Evolutionary conservation across 2,329 filamentous ascomycete species (phyloP).

Genomic region (Penicillium digitatum): DNA sequence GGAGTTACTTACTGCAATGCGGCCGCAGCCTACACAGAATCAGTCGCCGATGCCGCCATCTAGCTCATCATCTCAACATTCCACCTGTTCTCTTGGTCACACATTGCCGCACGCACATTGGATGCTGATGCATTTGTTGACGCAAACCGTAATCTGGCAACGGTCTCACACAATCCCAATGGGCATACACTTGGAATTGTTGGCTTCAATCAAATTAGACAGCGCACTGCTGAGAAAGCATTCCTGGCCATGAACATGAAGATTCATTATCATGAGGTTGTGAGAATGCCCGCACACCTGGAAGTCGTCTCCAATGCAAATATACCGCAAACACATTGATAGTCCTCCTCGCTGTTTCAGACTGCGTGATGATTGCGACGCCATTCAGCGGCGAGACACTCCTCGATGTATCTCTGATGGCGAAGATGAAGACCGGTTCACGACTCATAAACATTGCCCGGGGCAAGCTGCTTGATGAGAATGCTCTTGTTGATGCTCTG

Average conservation of each 20-base stretch:
- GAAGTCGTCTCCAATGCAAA: slow-evolving; percentile 41
- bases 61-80: slow-evolving; percentile 67
- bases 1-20: slow-evolving; percentile 62
- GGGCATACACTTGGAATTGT: slow-evolving; percentile 61
- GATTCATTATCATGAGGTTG: slow-evolving; percentile 55
- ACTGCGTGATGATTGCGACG: slow-evolving; percentile 49
- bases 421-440: slow-evolving; percentile 47
- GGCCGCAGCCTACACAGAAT: slow-evolving; percentile 65
- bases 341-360: slow-evolving; percentile 42
- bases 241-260: slow-evolving; percentile 61
- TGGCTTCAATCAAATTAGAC: slow-evolving; percentile 65
- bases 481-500: slow-evolving; percentile 47
- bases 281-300: slow-evolving; percentile 35
- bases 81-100: slow-evolving; percentile 63
- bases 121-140: slow-evolving; percentile 49
- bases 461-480: slow-evolving; percentile 50
- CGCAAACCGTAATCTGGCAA: slow-evolving; percentile 59
- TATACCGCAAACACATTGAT: slow-evolving; percentile 43
- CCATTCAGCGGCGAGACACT: slow-evolving; percentile 41
- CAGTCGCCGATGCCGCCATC: slow-evolving; percentile 68
- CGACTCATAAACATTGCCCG: slow-evolving; percentile 53
- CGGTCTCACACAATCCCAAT: slow-evolving; percentile 60
- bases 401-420: slow-evolving; percentile 44
- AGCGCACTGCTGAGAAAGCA: slow-evolving; percentile 58
- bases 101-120: slow-evolving; percentile 51